Evolutionary conservation across 2,329 filamentous ascomycete genomes (phyloP).

Genomic region (Lecanoromycetidae sp.): DNA sequence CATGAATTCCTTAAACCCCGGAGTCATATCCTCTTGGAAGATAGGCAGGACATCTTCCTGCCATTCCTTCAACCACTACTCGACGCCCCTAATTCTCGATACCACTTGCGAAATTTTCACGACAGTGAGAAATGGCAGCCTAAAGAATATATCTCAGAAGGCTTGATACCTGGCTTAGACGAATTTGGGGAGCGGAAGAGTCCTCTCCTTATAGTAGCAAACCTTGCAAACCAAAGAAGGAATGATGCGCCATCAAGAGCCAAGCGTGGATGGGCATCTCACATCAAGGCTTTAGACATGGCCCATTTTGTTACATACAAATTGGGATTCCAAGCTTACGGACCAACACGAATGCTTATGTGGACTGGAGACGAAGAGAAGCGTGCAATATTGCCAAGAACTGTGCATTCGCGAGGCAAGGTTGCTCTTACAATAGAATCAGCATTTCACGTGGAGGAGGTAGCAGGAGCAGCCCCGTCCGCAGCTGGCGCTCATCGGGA

Average conservation of each 20-base stretch:
- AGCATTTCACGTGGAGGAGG: slow-evolving; percentile 34
- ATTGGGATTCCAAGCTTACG: slow-evolving; percentile 59
- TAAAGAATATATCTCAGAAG: slow-evolving; percentile 22
- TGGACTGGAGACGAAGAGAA: slow-evolving; percentile 57
- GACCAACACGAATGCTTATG: slow-evolving; percentile 65
- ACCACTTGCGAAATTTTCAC: slow-evolving; percentile 40
- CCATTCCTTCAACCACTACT: slow-evolving; percentile 50
- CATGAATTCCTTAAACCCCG: slow-evolving; percentile 65
- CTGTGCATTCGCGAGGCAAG: slow-evolving; percentile 44
- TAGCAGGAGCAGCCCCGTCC: slow-evolving; percentile 33
- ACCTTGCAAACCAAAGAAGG: slow-evolving; percentile 13
- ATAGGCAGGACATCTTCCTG: slow-evolving; percentile 46
- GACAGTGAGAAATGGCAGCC: slow-evolving; percentile 50
- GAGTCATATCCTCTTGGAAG: slow-evolving; percentile 73
- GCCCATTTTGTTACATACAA: slow-evolving; percentile 32
- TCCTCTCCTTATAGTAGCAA: slow-evolving; percentile 21
- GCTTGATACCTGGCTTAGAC: slow-evolving; percentile 6
- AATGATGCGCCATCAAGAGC: background rate
- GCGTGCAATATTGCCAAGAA: slow-evolving; percentile 46
- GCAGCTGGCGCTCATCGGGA: slow-evolving; percentile 20
- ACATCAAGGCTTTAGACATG: slow-evolving; percentile 1
- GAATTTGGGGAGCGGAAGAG: slow-evolving; percentile 6
- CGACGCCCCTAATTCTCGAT: slow-evolving; percentile 34
- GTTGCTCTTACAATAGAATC: slow-evolving; percentile 28
- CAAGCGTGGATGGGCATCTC: background rate